phyloP scores from a whole-genome alignment of 257 asterid genomes.

The Paraleonurus japonicus region DNA sequence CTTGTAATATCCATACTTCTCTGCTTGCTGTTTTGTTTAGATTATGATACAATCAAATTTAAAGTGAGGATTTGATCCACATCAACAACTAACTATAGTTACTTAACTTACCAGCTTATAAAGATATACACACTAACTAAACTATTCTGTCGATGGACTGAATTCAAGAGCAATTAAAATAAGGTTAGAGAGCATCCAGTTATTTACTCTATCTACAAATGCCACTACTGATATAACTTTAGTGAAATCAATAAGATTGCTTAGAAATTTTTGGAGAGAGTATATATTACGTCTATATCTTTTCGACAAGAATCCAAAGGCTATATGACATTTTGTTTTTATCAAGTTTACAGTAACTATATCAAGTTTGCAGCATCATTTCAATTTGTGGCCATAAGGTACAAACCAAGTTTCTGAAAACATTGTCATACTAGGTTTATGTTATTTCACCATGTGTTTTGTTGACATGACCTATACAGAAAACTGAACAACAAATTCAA shows the following conservation, averaged over 20 bases:
- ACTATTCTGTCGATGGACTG: not conserved
- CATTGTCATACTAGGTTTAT: constrained; percentile 8
- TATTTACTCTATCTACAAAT: not conserved
- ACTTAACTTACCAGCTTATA: not conserved
- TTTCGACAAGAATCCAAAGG: not conserved
- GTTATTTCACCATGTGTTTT: constrained; percentile 13
- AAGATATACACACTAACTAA: not conserved
- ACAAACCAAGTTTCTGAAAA: constrained; percentile 8
- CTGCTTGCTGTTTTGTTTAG: not conserved
- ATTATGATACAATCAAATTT: not conserved
- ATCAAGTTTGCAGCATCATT: constrained; percentile 3
- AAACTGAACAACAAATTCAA: constrained; percentile 13
- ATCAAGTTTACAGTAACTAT: not conserved
- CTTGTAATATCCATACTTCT: not conserved
- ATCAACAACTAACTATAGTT: not conserved
- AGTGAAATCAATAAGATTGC: not conserved
- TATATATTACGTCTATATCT: not conserved
- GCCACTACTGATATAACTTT: not conserved
- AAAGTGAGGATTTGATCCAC: not conserved
- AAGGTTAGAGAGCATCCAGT: not conserved
- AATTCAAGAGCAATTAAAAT: not conserved
- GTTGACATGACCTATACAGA: not conserved
- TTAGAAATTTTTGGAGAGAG: not conserved
- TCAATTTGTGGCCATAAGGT: not conserved
- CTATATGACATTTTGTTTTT: not conserved